These are phyloP conservation scores for Psidium guajava DNA, from an alignment of 345 rosid species.

Conservation along the genomic window DNA sequence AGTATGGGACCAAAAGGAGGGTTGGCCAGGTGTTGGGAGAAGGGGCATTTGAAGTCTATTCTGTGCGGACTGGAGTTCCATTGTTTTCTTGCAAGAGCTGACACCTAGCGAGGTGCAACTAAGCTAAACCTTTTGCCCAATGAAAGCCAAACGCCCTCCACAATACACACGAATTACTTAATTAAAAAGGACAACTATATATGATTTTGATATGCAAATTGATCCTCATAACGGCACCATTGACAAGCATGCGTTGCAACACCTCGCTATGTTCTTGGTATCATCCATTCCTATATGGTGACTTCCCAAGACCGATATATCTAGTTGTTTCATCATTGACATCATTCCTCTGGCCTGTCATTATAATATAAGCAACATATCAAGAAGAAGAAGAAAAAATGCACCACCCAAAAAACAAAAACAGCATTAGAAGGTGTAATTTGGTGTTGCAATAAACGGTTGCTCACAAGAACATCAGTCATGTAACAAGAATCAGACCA, in stretches of 20 bases:
- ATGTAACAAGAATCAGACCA: neutral
- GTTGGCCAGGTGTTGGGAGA: neutral
- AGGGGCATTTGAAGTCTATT: slow-evolving; percentile 48
- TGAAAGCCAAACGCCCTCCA: neutral
- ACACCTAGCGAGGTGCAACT: neutral
- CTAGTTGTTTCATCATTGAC: slow-evolving; percentile 70
- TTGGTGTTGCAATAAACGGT: neutral
- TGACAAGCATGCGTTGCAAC: slow-evolving; percentile 62
- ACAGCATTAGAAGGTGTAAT: neutral
- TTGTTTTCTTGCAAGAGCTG: neutral
- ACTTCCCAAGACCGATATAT: slow-evolving; percentile 52
- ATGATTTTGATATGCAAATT: slow-evolving; percentile 49
- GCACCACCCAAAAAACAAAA: neutral
- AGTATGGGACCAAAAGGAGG: neutral
- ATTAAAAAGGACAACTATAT: slow-evolving; percentile 1
- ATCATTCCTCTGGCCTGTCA: slow-evolving; percentile 88
- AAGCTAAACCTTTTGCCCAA: neutral
- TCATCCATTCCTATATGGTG: slow-evolving; percentile 94
- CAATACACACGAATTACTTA: neutral
- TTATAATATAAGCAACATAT: neutral
- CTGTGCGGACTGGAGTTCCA: neutral
- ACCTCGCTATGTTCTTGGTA: slow-evolving; percentile 76
- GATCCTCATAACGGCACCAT: slow-evolving; percentile 57
- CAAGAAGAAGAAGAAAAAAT: neutral
- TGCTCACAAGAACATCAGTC: neutral